Base-by-base conservation (phyloP, 2,329 filamentous ascomycete genomes). In the Alternaria longipes region DNA sequence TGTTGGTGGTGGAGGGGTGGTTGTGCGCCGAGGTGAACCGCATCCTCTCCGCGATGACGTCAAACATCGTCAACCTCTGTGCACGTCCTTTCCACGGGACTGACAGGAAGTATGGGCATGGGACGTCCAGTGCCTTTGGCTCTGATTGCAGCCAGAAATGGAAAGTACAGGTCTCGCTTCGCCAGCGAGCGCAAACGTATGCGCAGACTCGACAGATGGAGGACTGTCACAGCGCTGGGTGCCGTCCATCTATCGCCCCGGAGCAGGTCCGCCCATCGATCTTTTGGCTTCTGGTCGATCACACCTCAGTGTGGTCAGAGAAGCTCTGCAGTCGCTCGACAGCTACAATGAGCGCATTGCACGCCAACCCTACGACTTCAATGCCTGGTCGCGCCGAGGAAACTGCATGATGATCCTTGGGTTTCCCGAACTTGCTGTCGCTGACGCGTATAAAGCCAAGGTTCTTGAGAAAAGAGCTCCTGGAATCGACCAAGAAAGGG, bases 391-490 rank as follows among this genome's bases (percentile, higher is more conserved):
- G 22, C 30, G 24, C 7, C 46, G 46, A 16, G 46, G 46, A 16
- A 16, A 9, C n/a, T 18, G 32, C 16, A 50, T 50, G 46, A 24
- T 34, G 46, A 50, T 38, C 8, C 20, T 50, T 5, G 73, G 70
- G 12, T 77, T 67, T 53, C 75, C 75, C 1, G 74, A 76, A 54
- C 65, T 78, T 12, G 71, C 68, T 9, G 68, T 72, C 1, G 74
- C 74, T 3, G 74, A 77, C 41, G 65, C 66, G 0, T 76, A 76
- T 44, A 75, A 74, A 66, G 72, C 74, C 1, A 65, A 64, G 26
- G 64, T 77, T n/a, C 56, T 77, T 9, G 64, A 72, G 32, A 68
- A 76, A 49, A 71, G 74, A 16, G 60, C 58, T 8, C 32, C 32
- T 4, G 9, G 34, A 28, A 12, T n/a, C 26, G 28, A 54, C n/a